Evolutionary conservation across 1,284 basidiomycete species (phyloP), one percentile per base, ranked within the genome.

Genomic region (Trametes polyzona): DNA sequence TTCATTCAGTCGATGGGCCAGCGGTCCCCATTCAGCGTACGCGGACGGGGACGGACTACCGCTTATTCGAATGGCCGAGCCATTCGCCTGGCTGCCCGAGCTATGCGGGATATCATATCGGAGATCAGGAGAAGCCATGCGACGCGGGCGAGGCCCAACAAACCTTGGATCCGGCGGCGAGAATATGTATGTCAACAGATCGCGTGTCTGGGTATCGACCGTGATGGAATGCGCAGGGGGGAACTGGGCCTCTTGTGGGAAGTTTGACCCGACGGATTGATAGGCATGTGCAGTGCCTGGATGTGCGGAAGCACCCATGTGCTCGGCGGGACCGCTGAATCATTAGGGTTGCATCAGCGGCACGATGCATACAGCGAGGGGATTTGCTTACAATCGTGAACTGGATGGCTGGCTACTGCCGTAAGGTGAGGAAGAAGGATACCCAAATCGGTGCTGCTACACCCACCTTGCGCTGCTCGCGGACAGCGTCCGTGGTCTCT

Each of bases 141-240:
- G 46, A 29, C 55, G 19, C 36, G 49, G 47, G 47, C 36, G 23
- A 19, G 47, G 37, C 29, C 39, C 35, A 52, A 53, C 78, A 65
- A 69, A 84, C 84, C 77, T 79, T 53, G 77, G 66, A 66, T 78
- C 87, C 57, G 87, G 88, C 14, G 87, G 88, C 49, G 88, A 82
- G 69, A 92, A 88, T 16, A 91, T 76, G 74, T 86, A 89, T 49
- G 79, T 78, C 48, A 90, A 77, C 26, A 90, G 79, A 59, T 84
- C 86, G 57, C 78, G 78, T 4, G 84, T 87, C 52, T 82, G 78
- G 24, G 86, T 84, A 48, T 82, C 75, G 37, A 78, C 65, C 17
- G 81, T 79, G 62, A 87, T 77, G 35, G 86, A 78, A 66, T 78
- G 59, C 68, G 73, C 59, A 65, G 66, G 56, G 58, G 65, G 48